Percentiles rank a stretch among this genome's conserved stretches.
These are phyloP conservation scores for Echinochloa phyllopogon DNA, from an alignment of 176 grass and related monocot genomes.

Conservation along the genomic window DNA sequence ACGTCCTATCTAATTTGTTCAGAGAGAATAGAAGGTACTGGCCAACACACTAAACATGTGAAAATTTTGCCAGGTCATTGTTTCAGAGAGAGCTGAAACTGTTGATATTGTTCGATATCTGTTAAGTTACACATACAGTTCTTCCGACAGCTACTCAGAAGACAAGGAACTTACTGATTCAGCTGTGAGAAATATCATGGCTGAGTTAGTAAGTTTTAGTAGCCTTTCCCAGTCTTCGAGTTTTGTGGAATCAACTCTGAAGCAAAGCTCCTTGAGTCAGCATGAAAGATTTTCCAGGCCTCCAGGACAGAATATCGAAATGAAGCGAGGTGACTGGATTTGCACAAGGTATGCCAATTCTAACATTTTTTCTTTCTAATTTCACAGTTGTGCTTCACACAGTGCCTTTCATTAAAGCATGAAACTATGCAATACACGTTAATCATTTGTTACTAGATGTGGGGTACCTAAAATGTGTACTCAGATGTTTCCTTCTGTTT, in stretches of 20 bases:
- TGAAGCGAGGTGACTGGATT: constrained; percentile 94
- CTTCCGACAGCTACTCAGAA: constrained; percentile 42
- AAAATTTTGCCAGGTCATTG: constrained; percentile 48
- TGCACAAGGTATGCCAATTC: constrained; percentile 69
- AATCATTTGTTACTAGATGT: constrained; percentile 10
- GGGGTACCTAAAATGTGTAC: neutral
- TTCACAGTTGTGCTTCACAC: neutral
- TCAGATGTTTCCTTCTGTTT: neutral
- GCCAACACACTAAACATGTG: constrained; percentile 26
- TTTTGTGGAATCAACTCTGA: constrained; percentile 42
- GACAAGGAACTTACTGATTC: constrained; percentile 63
- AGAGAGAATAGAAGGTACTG: constrained; percentile 17
- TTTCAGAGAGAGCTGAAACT: constrained; percentile 67
- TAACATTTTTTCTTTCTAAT: neutral
- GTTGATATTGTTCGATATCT: constrained; percentile 83
- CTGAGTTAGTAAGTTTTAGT: constrained; percentile 64
- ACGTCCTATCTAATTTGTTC: neutral
- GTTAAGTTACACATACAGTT: constrained; percentile 70
- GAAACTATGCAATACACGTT: neutral
- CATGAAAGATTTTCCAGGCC: constrained; percentile 53
- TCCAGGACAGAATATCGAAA: constrained; percentile 71
- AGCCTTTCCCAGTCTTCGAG: constrained; percentile 24
- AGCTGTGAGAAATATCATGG: constrained; percentile 71
- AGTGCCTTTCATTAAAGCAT: neutral
- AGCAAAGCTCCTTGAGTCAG: constrained; percentile 36